Evolutionary conservation across 345 rosid species (phyloP), one percentile per base, ranked within the genome.

Genomic region (Sisymbrium irio): DNA sequence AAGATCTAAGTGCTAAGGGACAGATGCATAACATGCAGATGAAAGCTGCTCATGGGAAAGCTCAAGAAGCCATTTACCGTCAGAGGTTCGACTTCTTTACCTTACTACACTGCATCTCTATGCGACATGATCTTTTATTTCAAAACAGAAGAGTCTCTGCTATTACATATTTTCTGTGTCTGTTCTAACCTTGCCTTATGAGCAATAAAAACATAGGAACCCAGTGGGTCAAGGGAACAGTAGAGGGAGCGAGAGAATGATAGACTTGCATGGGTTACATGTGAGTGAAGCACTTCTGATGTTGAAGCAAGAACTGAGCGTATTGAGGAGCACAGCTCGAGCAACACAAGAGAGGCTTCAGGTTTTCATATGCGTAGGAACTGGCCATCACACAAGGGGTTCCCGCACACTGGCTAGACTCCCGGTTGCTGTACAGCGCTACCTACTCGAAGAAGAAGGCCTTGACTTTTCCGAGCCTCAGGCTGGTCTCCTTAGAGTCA

Each of bases 11-110:
- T 71, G 88, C 74, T 42, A 95, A 92, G 81, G 99, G 99, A 56
- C 97, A 95, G 80, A 74, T 86, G 72, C 91, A 95, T 75, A 90
- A 89, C 78, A 77, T 87, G 86, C 92, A 90, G 68, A 95, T 95
- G 98, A 95, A 92, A 79, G 96, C 88, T 77, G 94, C 97, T 56
- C 98, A 92, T 83, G 98, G 89, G 40, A 95, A 89, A 82, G 99
- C 98, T 25, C 97, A 92, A 70, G 98, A 95, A 56, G 88, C 98
- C 61, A 92, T 92, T 69, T 95, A 86, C 77, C 97, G 90, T 65
- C 91, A 85, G 74, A 92, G 99, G 97, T 95, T 84, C 78, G 92
- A 80, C 47, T 49, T 66, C 39, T 73, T 32, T 74, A 62, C 30
- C 62, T 41, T 51, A 1, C 33, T 44, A 14, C 41, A 7, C 3